Base-by-base conservation (phyloP, 2,329 filamentous ascomycete species). In the Monosporascus ibericus region DNA sequence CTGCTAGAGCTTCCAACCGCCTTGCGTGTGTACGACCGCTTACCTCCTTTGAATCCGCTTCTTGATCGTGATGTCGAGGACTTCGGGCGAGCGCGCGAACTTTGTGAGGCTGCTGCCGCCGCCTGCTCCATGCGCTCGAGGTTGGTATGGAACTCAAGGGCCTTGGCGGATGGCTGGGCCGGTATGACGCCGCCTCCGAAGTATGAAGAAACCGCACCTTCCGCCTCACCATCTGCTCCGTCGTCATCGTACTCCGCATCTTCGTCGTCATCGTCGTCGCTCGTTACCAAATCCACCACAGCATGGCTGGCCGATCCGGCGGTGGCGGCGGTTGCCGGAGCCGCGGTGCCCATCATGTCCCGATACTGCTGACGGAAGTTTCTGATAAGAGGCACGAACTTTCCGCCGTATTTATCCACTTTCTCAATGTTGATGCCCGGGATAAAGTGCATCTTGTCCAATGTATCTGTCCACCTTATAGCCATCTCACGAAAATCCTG, bases 401-500 rank as follows among this genome's bases (percentile, higher is more conserved):
- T 75, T 36, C 69, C 71, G 7, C 88, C 88, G 63, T 85, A 83
- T 2, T 74, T 72, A 44, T 75, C 65, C 24, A 90, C 85, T 63
- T 83, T 86, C 25, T 83, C 80, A 1, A 65, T 57, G 50, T 86
- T 78, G 53, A 92, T 85, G 9, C 78, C 80, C 0, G 77, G 76
- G 48, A 92, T 87, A 8, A 69, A 68, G 34, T 70, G 72, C 82
- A 94, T 87, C 52, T 82, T 73, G 17, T 80, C 77, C 9, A 82
- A 62, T 8, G 75, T 81, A 7, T 73, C 75, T 1, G 87, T 88
- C 75, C 87, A 87, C 36, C 75, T 70, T 48, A 90, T 81, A 14
- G 81, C 85, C 86, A 94, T 92, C 59, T 86, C 80, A 37, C 85
- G 81, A 48, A 91, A 77, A 15, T 89, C 77, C 22, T 75, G 76